Evolutionary conservation across 1,284 basidiomycete species (phyloP).

Genomic region (Leccinum fuscescens): DNA sequence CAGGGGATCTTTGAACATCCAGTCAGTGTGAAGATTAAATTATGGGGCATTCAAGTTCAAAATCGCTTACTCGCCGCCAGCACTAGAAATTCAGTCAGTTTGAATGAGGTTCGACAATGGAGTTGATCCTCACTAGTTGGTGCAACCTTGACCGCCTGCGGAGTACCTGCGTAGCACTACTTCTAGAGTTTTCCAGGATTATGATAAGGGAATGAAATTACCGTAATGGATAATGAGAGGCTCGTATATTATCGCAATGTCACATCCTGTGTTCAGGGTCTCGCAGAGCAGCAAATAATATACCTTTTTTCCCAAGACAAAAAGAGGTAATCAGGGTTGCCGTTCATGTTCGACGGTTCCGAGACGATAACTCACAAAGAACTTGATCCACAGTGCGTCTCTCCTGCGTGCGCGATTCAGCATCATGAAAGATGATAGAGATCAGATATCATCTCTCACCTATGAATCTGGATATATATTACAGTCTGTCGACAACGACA

Average conservation of each 20-base stretch:
- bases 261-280: not conserved
- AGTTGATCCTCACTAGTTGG: not conserved
- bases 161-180: not conserved
- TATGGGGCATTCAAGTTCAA: not conserved
- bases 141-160: not conserved
- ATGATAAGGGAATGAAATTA: not conserved
- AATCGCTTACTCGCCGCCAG: conserved; percentile 33
- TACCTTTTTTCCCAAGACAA: not conserved
- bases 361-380: not conserved
- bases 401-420: not conserved
- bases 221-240: not conserved
- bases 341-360: not conserved
- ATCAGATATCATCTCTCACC: not conserved
- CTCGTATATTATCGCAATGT: not conserved
- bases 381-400: not conserved
- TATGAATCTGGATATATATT: not conserved
- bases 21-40: not conserved
- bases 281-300: not conserved
- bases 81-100: conserved; percentile 20
- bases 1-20: conserved; percentile 15
- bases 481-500: not conserved
- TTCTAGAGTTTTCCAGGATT: not conserved
- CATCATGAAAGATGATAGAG: too few relatives aligned
- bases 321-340: too few relatives aligned
- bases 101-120: not conserved